Evolutionary conservation across 2,329 filamentous ascomycete species (phyloP).

Genomic region (Pseudopithomyces maydicus): DNA sequence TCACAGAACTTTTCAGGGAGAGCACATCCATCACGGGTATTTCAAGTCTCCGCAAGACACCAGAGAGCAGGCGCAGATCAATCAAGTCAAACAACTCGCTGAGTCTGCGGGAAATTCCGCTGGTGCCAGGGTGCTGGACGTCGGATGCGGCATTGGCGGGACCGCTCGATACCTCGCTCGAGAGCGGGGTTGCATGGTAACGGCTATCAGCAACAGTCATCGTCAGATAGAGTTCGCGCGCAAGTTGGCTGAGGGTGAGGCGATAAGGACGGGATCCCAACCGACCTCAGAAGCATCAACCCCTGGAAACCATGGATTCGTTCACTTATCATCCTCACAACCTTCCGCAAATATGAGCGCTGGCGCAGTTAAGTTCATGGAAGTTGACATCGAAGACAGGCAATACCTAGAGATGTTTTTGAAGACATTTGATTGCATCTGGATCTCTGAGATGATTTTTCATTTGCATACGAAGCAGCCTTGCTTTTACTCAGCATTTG

Average conservation of each 20-base stretch:
- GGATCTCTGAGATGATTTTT: slow-evolving; percentile 1
- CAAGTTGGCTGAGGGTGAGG: not conserved
- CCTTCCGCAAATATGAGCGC: not conserved
- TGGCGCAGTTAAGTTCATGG: not conserved
- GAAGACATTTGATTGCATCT: not conserved
- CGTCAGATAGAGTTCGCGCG: not conserved
- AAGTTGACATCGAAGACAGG: not conserved
- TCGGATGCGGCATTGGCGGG: not conserved
- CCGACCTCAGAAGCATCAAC: not conserved
- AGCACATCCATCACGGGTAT: slow-evolving; percentile 2
- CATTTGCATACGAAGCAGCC: not conserved
- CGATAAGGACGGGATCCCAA: not conserved
- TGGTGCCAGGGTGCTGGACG: not conserved
- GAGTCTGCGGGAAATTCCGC: not conserved
- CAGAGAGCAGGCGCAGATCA: not conserved
- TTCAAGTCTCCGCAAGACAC: not conserved
- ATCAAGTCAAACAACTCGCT: not conserved
- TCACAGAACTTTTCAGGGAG: not conserved
- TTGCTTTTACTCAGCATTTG: not conserved
- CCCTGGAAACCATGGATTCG: not conserved
- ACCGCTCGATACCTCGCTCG: not conserved
- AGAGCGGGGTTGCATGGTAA: not conserved
- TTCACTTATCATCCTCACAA: not conserved
- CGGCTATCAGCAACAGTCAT: not conserved
- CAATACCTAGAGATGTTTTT: not conserved